Evolutionary conservation across 2,329 filamentous ascomycete genomes (phyloP).

Genomic region (Sporothrix humicola): DNA sequence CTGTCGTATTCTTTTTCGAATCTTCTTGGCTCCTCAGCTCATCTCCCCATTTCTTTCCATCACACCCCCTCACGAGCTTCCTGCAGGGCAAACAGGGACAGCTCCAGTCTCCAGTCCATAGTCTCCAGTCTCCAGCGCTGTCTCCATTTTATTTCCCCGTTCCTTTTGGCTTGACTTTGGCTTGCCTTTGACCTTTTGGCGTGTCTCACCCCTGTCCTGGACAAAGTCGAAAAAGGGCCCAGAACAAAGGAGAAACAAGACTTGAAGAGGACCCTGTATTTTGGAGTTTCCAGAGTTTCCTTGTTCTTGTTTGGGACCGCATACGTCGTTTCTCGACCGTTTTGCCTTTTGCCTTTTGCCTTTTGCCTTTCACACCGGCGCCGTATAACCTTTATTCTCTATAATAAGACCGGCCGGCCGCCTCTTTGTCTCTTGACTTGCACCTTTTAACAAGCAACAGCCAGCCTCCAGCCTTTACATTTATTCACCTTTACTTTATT

Average conservation of each 20-base stretch:
- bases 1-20: too few species aligned
- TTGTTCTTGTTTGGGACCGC: neutral
- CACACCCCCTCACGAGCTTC: neutral
- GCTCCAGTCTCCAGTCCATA: neutral
- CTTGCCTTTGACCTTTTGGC: neutral
- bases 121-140: neutral
- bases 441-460: neutral
- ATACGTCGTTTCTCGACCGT: neutral
- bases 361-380: neutral
- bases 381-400: constrained; percentile 4
- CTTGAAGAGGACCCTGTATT: constrained; percentile 12
- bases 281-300: neutral
- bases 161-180: neutral
- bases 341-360: too few species aligned
- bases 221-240: constrained; percentile 13
- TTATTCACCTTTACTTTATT: neutral
- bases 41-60: neutral
- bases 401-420: constrained; percentile 15
- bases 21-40: too few species aligned
- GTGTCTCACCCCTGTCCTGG: constrained; percentile 20
- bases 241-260: neutral
- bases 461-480: neutral
- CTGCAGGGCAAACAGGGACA: constrained; percentile 25
- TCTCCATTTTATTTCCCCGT: constrained; percentile 1
- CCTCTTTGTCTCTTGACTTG: constrained; percentile 9